These are phyloP conservation scores for Tripterygium wilfordii DNA, from an alignment of 177 flowering plant species.

Conservation along the genomic window DNA sequence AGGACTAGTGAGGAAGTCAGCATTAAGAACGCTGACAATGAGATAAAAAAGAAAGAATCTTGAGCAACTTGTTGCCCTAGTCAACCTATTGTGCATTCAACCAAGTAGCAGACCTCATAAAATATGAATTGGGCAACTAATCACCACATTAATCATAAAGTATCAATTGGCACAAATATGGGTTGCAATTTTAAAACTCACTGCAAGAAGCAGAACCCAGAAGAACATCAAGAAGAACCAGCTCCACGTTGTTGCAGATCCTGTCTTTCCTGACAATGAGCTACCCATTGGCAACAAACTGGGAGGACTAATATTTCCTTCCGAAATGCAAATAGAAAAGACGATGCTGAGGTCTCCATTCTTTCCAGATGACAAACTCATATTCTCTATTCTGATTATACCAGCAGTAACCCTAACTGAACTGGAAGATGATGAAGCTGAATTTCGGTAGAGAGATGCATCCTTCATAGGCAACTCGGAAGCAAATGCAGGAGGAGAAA, in stretches of 20 bases:
- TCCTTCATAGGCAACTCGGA: slow-evolving; percentile 62
- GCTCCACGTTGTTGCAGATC: slow-evolving; percentile 23
- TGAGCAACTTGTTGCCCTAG: background rate
- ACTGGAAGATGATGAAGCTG: slow-evolving; percentile 39
- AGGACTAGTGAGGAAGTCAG: no score
- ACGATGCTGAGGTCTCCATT: slow-evolving; percentile 22
- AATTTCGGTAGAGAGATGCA: slow-evolving; percentile 26
- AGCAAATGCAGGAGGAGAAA: slow-evolving; percentile 77
- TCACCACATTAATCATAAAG: background rate
- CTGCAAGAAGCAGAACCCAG: slow-evolving; percentile 36
- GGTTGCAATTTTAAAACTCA: slow-evolving; percentile 54
- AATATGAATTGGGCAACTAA: no score
- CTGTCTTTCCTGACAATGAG: slow-evolving; percentile 29
- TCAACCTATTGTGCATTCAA: background rate
- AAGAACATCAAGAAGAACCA: slow-evolving; percentile 38
- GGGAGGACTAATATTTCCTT: slow-evolving; percentile 11
- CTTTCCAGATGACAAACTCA: slow-evolving; percentile 29
- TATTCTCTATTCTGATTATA: slow-evolving; percentile 39
- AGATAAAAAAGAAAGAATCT: no score
- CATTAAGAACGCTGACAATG: no score
- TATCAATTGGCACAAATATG: slow-evolving; percentile 31
- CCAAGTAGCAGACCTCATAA: no score
- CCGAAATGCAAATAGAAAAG: slow-evolving; percentile 21
- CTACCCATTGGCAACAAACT: slow-evolving; percentile 14
- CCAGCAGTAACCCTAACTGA: slow-evolving; percentile 54